Base-by-base conservation (phyloP, 306 rosid species). In the Carpinus viminea region DNA sequence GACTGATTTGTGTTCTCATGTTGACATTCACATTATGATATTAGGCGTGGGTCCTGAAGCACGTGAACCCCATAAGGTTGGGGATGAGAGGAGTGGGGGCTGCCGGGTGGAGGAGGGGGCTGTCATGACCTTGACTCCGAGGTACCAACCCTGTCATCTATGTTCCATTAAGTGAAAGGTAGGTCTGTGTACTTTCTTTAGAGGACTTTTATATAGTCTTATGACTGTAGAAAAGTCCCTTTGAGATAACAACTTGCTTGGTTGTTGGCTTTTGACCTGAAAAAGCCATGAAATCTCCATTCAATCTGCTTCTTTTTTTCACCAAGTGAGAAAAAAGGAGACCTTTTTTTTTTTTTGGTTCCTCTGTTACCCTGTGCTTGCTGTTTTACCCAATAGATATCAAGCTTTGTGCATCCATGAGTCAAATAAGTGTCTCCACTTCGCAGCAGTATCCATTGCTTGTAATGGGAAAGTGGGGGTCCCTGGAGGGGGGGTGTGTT, bases 401-500 rank as follows among this genome's bases (percentile, higher is more conserved):
- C 9, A 21, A 57, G 31, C 65, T 57, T 24, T 20, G 15, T 57
- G 65, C 15, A 57, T 57, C 34, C 65, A 57, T 20, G 11, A n/a
- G 60, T 55, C 52, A 48, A 48, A 48, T 48, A 48, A 48, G 52
- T 48, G 45, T 41, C 8, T 41, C 45, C 45, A 41, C 45, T 41
- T 41, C 45, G 15, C 15, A 48, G 52, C 11, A 48, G 15, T 48
- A 48, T 48, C 52, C 52, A 12, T 24, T 5, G 12, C 66, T 41
- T 45, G 36, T 73, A 78, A 77, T 72, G 82, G 85, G 78, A 50
- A 81, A 81, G 79, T 66, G 70, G 79, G 75, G 82, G 68, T 20
- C 83, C 79, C 68, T 72, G 76, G 66, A 7, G 45, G 45, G 45
- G 41, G 45, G 45, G 45, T 8, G 0, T 41, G 21, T 50, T 77